Conservation (phyloP, 345 rosid genomes). For the Rhodamnia rubescens region DNA sequence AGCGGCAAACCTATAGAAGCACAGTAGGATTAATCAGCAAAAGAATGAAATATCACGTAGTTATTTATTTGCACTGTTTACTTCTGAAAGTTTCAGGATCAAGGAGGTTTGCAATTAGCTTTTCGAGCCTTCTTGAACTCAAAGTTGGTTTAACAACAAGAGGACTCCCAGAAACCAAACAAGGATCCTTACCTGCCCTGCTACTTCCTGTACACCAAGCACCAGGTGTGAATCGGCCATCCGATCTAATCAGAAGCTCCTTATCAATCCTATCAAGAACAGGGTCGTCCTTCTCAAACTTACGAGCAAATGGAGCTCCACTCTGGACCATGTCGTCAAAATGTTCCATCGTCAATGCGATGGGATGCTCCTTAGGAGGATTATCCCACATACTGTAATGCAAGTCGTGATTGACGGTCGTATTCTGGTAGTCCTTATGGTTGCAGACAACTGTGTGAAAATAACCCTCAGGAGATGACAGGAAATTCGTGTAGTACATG, state of each 20-base stretch:
- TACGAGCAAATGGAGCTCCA: conserved; percentile 85
- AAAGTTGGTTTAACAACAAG: conserved; percentile 46
- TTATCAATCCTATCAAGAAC: conserved; percentile 57
- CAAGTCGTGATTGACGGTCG: conserved; percentile 73
- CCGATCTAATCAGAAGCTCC: conserved; percentile 34
- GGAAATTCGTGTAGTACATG: conserved; percentile 86
- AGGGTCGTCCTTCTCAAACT: conserved; percentile 43
- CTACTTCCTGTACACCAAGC: conserved; percentile 47
- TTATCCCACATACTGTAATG: conserved; percentile 73
- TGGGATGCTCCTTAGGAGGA: conserved; percentile 58
- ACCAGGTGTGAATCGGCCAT: conserved; percentile 33
- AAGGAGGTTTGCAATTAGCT: conserved; percentile 52
- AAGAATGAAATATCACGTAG: background rate
- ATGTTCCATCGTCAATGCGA: conserved; percentile 42
- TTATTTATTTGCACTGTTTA: conserved; percentile 66
- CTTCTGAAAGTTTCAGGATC: conserved; percentile 57
- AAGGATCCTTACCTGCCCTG: conserved; percentile 27
- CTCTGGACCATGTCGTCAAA: conserved; percentile 65
- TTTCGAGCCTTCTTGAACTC: conserved; percentile 64
- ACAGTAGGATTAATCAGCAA: background rate
- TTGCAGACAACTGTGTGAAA: conserved; percentile 91
- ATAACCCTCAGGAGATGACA: conserved; percentile 74
- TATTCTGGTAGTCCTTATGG: conserved; percentile 85
- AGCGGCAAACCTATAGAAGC: background rate
- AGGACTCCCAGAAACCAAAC: conserved; percentile 34